These are phyloP conservation scores for Ajuga chamaepitys DNA, from an alignment of 257 asterid species.

Conservation along the genomic window DNA sequence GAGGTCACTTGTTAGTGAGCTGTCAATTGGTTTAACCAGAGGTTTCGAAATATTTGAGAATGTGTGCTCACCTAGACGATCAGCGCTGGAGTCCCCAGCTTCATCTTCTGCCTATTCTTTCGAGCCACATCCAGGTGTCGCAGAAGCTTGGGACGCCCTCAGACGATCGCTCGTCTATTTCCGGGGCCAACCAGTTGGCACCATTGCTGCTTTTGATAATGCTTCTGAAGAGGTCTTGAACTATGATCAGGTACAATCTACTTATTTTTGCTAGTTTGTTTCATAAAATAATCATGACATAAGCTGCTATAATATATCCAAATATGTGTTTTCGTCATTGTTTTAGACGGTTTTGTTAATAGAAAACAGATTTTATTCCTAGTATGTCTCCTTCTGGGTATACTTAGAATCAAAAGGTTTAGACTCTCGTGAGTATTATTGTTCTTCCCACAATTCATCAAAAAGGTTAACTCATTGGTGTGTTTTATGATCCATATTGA, in stretches of 20 bases:
- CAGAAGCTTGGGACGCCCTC: slow-evolving; percentile 82
- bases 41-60: slow-evolving; percentile 48
- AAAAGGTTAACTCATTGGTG: no score
- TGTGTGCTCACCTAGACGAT: slow-evolving; percentile 57
- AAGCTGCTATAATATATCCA: no score
- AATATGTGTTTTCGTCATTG: no score
- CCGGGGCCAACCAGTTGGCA: slow-evolving; percentile 77
- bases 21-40: slow-evolving; percentile 47
- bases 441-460: no score
- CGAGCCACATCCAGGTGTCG: slow-evolving; percentile 82
- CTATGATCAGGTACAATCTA: slow-evolving; percentile 59
- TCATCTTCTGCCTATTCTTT: slow-evolving; percentile 57
- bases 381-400: no score
- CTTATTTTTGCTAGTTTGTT: background rate
- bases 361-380: no score
- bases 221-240: slow-evolving; percentile 77
- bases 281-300: no score
- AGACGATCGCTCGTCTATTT: slow-evolving; percentile 60
- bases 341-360: no score
- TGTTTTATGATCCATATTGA: no score
- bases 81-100: slow-evolving; percentile 47
- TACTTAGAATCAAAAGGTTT: no score
- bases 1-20: slow-evolving; percentile 71
- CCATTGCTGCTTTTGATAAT: slow-evolving; percentile 81
- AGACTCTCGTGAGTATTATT: no score